Conservation (phyloP, 2,329 filamentous ascomycete genomes). For the Alternaria dauci region DNA sequence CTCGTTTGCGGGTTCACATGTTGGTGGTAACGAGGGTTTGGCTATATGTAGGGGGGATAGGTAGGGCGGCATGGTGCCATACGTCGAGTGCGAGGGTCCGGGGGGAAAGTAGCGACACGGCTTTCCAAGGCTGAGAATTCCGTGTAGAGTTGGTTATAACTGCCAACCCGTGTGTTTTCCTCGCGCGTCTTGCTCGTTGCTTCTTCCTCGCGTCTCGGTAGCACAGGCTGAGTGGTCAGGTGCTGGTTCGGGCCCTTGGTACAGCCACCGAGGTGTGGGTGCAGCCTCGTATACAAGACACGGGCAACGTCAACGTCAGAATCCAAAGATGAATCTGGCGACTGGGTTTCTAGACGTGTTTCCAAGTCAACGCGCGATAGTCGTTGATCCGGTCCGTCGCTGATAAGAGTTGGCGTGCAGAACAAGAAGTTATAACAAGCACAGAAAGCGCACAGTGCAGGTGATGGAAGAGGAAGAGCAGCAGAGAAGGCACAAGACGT, state of each 20-base stretch:
- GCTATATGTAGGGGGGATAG: constrained; percentile 43
- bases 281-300: constrained; percentile 13
- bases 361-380: neutral
- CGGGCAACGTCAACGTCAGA: neutral
- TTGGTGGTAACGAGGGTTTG: constrained; percentile 59
- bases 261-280: constrained; percentile 40
- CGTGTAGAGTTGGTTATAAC: neutral
- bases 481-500: constrained; percentile 10
- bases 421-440: constrained; percentile 7
- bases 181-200: neutral
- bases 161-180: neutral
- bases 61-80: constrained; percentile 50
- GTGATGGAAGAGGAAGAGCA: constrained; percentile 5
- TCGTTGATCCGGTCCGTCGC: constrained; percentile 9
- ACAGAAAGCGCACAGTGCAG: constrained; percentile 5
- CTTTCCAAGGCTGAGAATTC: neutral
- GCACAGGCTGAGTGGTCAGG: constrained; percentile 31
- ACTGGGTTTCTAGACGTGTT: neutral
- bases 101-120: constrained; percentile 11
- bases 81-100: constrained; percentile 21
- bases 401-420: constrained; percentile 18
- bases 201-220: constrained; percentile 9
- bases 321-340: neutral
- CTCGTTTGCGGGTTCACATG: constrained; percentile 67
- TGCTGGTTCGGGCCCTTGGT: constrained; percentile 35